Evolutionary conservation across 331 rosid genomes (phyloP).

Genomic region (Quercus tomentella): DNA sequence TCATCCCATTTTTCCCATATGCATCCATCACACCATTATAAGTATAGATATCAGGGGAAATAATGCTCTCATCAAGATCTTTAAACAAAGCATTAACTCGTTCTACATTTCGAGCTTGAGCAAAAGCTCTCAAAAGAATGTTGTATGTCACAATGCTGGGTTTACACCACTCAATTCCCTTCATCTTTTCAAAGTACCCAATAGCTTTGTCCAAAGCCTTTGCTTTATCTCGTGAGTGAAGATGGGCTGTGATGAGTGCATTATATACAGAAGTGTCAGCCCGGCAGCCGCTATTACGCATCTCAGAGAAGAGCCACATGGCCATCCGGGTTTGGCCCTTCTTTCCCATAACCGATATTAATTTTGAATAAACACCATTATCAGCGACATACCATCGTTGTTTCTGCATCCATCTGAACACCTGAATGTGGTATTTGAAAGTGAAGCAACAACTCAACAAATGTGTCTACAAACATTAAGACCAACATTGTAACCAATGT

Average conservation of each 20-base stretch:
- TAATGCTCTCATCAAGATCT: conserved; percentile 76
- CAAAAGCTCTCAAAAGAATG: conserved; percentile 84
- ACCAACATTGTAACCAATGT: not conserved
- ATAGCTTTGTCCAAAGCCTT: conserved; percentile 80
- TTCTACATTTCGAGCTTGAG: conserved; percentile 61
- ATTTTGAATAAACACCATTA: conserved; percentile 85
- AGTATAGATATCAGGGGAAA: conserved; percentile 74
- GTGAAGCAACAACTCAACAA: conserved; percentile 11
- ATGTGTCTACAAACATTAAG: not conserved
- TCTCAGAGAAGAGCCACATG: conserved; percentile 97
- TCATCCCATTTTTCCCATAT: conserved; percentile 84
- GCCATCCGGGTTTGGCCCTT: conserved; percentile 93
- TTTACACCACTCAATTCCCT: conserved; percentile 74
- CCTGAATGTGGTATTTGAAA: conserved; percentile 49
- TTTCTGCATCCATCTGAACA: conserved; percentile 97
- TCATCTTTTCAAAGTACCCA: conserved; percentile 87
- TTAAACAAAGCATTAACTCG: conserved; percentile 66
- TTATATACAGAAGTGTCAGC: conserved; percentile 93
- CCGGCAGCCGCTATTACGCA: conserved; percentile 85
- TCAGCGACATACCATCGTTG: conserved; percentile 94
- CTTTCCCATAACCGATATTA: conserved; percentile 91
- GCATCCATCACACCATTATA: conserved; percentile 99
- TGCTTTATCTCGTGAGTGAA: conserved; percentile 64
- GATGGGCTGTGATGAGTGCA: conserved; percentile 87
- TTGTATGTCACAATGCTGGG: conserved; percentile 86